Conservation (phyloP, 2,329 filamentous ascomycete genomes). For the Fusarium marasasianum region DNA sequence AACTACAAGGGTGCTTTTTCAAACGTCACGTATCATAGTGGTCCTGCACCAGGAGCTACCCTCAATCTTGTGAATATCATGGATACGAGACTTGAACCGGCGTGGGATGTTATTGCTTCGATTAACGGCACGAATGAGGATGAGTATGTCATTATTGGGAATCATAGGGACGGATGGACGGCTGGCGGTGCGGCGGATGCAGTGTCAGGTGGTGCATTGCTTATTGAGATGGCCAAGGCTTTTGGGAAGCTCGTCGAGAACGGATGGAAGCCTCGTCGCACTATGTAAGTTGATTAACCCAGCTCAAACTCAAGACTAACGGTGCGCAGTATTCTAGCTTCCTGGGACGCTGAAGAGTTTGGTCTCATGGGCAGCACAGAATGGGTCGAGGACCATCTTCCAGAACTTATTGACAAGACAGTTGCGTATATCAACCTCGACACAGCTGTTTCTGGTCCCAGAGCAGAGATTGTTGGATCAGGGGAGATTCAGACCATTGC, state of each 20-base stretch:
- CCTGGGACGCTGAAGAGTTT: constrained; percentile 29
- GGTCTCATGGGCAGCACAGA: constrained; percentile 30
- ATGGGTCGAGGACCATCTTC: constrained; percentile 26
- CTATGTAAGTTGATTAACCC: constrained; percentile 45
- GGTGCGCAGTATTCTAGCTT: background rate
- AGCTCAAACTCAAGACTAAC: background rate
- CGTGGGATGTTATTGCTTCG: constrained; percentile 51
- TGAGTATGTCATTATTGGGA: constrained; percentile 59
- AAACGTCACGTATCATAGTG: constrained; percentile 23
- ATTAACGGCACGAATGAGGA: constrained; percentile 52
- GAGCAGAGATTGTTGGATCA: constrained; percentile 46
- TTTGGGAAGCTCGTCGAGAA: constrained; percentile 57
- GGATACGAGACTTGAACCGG: constrained; percentile 20
- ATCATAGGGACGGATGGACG: constrained; percentile 65
- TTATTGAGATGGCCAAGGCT: constrained; percentile 60
- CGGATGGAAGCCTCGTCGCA: constrained; percentile 62
- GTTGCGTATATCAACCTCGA: constrained; percentile 61
- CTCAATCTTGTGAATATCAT: constrained; percentile 22
- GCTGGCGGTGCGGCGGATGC: constrained; percentile 62
- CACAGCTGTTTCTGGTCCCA: constrained; percentile 56
- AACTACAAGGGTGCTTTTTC: constrained; percentile 30
- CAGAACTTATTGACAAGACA: constrained; percentile 15
- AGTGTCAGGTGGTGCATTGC: constrained; percentile 59
- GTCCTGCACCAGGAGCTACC: constrained; percentile 13
- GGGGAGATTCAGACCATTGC: constrained; percentile 35